These are phyloP conservation scores for Talaromyces piceae DNA, from an alignment of 2,329 filamentous ascomycete genomes.

Conservation along the genomic window DNA sequence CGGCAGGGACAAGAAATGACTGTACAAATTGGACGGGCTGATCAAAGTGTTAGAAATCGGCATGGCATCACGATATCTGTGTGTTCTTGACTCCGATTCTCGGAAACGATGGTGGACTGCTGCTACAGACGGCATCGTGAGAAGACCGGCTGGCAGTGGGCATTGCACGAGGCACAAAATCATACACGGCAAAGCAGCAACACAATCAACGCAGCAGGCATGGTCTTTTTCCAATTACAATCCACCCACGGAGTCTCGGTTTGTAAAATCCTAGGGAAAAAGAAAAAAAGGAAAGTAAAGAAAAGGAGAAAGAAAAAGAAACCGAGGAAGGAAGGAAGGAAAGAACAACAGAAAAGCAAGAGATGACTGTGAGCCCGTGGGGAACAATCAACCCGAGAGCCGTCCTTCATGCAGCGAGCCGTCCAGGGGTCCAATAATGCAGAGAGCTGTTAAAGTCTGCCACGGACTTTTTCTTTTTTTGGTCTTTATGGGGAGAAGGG, in stretches of 20 bases:
- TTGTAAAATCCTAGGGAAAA: no score
- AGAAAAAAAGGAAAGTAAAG: no score
- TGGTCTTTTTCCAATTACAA: no score
- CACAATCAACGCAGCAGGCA: not conserved
- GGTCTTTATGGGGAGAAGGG: slow-evolving; percentile 1
- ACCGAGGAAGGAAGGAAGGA: no score
- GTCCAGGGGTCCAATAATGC: not conserved
- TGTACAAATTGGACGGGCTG: slow-evolving; percentile 24
- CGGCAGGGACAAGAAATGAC: slow-evolving; percentile 3
- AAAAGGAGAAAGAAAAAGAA: no score
- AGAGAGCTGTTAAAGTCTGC: no score
- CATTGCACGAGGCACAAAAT: not conserved
- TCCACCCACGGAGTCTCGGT: not conserved
- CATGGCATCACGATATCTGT: slow-evolving; percentile 24
- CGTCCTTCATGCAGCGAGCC: not conserved
- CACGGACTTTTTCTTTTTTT: not conserved
- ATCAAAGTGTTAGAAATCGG: slow-evolving; percentile 28
- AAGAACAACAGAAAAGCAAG: no score
- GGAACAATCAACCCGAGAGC: not conserved
- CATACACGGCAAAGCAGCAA: slow-evolving; percentile 9
- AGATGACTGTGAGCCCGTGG: not conserved
- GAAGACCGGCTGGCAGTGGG: not conserved
- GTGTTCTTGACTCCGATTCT: slow-evolving; percentile 3
- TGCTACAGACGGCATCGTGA: slow-evolving; percentile 10
- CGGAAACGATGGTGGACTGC: slow-evolving; percentile 3